phyloP scores from a whole-genome alignment of 345 rosid species.

The Salix dunnii region DNA sequence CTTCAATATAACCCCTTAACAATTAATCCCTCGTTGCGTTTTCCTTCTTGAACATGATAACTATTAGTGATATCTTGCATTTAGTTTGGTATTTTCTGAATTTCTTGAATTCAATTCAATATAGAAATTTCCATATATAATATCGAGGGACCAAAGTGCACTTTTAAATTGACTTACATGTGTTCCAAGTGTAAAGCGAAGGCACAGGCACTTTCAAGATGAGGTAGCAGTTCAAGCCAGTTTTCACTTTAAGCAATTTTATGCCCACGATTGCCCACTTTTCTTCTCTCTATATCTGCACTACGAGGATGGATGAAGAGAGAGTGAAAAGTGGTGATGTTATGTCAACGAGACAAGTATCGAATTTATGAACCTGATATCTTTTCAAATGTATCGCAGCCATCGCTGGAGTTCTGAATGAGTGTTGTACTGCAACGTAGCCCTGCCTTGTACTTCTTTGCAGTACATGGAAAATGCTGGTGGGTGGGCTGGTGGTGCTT shows the following conservation, averaged over 20 bases:
- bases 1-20: too few species aligned
- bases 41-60: too few species aligned
- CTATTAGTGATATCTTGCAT: too few species aligned
- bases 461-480: constrained; percentile 24
- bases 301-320: too few species aligned
- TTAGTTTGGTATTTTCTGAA: too few species aligned
- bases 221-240: neutral
- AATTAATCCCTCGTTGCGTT: too few species aligned
- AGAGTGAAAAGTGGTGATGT: neutral
- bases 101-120: too few species aligned
- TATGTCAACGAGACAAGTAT: constrained; percentile 11
- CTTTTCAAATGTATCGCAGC: neutral
- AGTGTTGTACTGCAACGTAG: constrained; percentile 35
- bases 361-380: constrained; percentile 13
- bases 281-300: neutral
- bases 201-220: constrained; percentile 10
- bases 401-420: neutral
- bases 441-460: constrained; percentile 26
- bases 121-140: too few species aligned
- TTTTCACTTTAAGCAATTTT: neutral
- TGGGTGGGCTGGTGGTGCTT: neutral
- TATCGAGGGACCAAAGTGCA: neutral
- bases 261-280: neutral
- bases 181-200: neutral
- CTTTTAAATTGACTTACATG: neutral